phyloP scores from a whole-genome alignment of 1,284 basidiomycete genomes.

The Tilletia indica region DNA sequence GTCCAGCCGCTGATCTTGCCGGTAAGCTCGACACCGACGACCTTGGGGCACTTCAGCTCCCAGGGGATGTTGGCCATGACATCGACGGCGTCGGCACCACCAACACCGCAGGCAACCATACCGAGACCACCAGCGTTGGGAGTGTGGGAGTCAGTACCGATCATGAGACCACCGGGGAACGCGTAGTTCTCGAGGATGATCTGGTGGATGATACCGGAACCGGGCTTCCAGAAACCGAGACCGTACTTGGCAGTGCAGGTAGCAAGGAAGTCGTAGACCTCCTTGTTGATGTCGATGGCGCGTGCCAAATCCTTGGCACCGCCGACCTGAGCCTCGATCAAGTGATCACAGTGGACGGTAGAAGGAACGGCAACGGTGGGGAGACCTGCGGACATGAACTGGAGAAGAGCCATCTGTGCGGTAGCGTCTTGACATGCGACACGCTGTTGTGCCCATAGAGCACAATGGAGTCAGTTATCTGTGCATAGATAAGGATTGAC shows the following conservation, averaged over 20 bases:
- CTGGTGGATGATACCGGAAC: constrained; percentile 75
- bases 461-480: constrained; percentile 17
- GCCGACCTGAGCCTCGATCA: constrained; percentile 95
- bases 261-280: constrained; percentile 99
- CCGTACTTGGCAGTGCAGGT: constrained; percentile 98
- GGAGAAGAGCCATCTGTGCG: constrained; percentile 98
- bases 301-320: constrained; percentile 89
- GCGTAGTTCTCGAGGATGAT: constrained; percentile 95
- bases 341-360: constrained; percentile 92
- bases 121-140: constrained; percentile 98
- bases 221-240: constrained; percentile 98
- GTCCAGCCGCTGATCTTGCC: constrained; percentile 97
- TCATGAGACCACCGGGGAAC: constrained; percentile 98
- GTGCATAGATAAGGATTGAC: constrained; percentile 24
- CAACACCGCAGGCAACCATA: constrained; percentile 98
- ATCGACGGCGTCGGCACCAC: constrained; percentile 98
- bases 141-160: constrained; percentile 98
- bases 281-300: constrained; percentile 92
- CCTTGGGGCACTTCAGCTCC: constrained; percentile 99
- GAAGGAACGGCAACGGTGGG: constrained; percentile 82
- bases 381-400: constrained; percentile 98
- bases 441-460: constrained; percentile 64
- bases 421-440: constrained; percentile 99
- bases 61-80: constrained; percentile 97
- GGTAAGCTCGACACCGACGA: constrained; percentile 94